Evolutionary conservation across 2,329 filamentous ascomycete genomes (phyloP), one percentile per base, ranked within the genome.

Genomic region (Trichoderma endophyticum): DNA sequence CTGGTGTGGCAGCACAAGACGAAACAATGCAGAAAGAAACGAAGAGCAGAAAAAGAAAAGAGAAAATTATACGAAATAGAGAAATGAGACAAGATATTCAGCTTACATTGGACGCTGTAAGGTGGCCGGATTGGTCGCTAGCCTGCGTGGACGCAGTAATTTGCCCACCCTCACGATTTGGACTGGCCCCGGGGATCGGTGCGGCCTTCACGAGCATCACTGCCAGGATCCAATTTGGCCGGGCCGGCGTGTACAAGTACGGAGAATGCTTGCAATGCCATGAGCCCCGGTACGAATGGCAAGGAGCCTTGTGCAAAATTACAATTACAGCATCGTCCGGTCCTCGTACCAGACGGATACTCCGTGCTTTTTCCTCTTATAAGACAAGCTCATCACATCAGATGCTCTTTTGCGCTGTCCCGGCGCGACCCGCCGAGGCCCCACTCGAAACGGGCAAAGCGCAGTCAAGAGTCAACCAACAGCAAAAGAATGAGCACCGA

Each of bases 321-420:
- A 15, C 34, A 39, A 8, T 39, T 39, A 39, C 56, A 8, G 28
- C 56, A n/a, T 34, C 30, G 2, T 18, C 56, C 15, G 2, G 9
- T 12, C 9, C 28, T 60, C 28, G 56, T 21, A 21, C 56, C 5
- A 12, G 18, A 51, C 56, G 15, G 36, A 57, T 51, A 48, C 56
- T 48, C 66, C 26, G 66, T 69, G 59, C 24, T 36, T 60, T 59
- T 12, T 12, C 43, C 62, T 65, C 28, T 34, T 36, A 51, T 18
- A 5, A 39, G 48, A 57, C 64, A 30, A 39, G 36, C 36, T 30
- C 65, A 60, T 28, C 51, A 51, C 65, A 68, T 28, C 51, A 61
- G 54, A 59, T 67, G 64, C 64, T 32, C 32, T 67, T 66, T 67
- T 57, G 64, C 66, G 36, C 28, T 61, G 66, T 54, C 66, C 66